Evolutionary conservation across 1,139 yeast genomes (phyloP), one percentile per base, ranked within the genome.

Genomic region (Wickerhamomyces sp.): DNA sequence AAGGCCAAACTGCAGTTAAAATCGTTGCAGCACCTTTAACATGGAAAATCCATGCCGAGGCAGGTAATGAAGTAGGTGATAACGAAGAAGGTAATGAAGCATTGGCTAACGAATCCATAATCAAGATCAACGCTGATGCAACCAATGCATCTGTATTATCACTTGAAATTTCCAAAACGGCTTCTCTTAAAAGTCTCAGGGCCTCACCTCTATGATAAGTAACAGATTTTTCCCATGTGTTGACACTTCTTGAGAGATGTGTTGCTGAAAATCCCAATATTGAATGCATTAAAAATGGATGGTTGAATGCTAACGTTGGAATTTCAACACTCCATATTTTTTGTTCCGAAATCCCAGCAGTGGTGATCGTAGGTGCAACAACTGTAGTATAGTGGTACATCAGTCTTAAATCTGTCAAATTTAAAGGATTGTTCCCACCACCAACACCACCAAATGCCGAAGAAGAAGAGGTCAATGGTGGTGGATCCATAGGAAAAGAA

Each of bases 21-120:
- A 89, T 89, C 0, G 96, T 89, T 5, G 96, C 96, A 0, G 96
- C 96, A 16, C 96, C 97, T 51, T 93, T 85, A 12, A 89, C 96
- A 55, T 89, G 96, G 65, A 87, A 91, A 38, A 89, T 80, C 97
- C 97, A 89, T 0, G 96, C 95, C 7, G 91, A 80, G 2, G 96
- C 91, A 1, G 96, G 95, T 36, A 88, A 62, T 5, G 86, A 74
- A 46, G 77, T 78, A 4, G 59, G 62, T 6, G 65, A 61, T 28
- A 81, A 71, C 4, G 78, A 68, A 5, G 75, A 68, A 3, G 95
- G 88, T 30, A 80, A 68, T 3, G 94, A 78, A 0, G 96, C 96
- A 59, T 89, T 89, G 4, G 97, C 97, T 43, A 89, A 65, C 0
- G 96, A 84, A 56, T 89, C 97, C 83, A 89, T 83, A 39, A 88